These are phyloP conservation scores for Exophiala xenobiotica DNA, from an alignment of 2,329 filamentous ascomycete genomes.

Conservation along the genomic window DNA sequence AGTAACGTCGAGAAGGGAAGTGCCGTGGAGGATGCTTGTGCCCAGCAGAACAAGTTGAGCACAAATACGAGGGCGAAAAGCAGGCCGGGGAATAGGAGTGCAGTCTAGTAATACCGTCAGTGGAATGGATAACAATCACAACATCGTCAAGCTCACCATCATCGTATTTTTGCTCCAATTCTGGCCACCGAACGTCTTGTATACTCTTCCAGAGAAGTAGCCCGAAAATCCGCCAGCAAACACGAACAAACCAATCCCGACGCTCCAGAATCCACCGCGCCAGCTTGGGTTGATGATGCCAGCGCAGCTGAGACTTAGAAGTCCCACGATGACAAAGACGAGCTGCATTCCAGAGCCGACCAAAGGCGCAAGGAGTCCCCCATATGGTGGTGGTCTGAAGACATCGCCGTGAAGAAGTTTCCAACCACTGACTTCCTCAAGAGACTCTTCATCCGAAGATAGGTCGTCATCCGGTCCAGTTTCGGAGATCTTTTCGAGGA, in stretches of 20 bases:
- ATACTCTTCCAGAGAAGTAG: conserved; percentile 80
- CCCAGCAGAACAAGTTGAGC: conserved; percentile 86
- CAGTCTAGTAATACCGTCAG: conserved; percentile 52
- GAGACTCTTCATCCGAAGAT: conserved; percentile 66
- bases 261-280: conserved; percentile 84
- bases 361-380: conserved; percentile 73
- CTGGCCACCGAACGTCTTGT: conserved; percentile 76
- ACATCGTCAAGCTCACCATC: conserved; percentile 44
- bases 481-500: conserved; percentile 59
- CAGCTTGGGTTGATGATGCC: conserved; percentile 83
- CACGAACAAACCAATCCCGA: conserved; percentile 78
- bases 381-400: conserved; percentile 70
- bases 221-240: conserved; percentile 82
- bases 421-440: conserved; percentile 84
- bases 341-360: conserved; percentile 85
- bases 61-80: conserved; percentile 73
- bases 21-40: conserved; percentile 82
- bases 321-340: conserved; percentile 73
- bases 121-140: background rate
- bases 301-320: conserved; percentile 70
- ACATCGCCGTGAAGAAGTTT: conserved; percentile 87
- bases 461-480: conserved; percentile 46
- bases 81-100: conserved; percentile 74
- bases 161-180: conserved; percentile 75
- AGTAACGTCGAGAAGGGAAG: conserved; percentile 79